Conservation (phyloP, 106 monocot species). For the Narthecium ossifragum region DNA sequence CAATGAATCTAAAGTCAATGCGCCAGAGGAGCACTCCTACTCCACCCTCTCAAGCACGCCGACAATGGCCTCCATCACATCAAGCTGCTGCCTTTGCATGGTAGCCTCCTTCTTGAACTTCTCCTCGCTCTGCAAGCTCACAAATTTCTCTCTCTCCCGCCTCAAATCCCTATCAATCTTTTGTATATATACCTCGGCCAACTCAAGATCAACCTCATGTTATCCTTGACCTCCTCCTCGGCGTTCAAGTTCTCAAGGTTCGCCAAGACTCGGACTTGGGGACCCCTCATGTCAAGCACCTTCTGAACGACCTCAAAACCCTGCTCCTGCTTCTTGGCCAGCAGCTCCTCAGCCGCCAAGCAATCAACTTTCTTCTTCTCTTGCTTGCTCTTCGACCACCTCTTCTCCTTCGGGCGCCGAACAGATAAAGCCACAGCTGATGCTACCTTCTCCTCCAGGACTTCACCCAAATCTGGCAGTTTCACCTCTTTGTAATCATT, state of each 20-base stretch:
- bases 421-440: neutral
- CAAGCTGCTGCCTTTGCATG: slow-evolving; percentile 63
- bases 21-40: slow-evolving; percentile 44
- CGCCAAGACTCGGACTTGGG: slow-evolving; percentile 67
- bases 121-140: slow-evolving; percentile 63
- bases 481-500: slow-evolving; percentile 82
- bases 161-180: slow-evolving; percentile 68
- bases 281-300: slow-evolving; percentile 94
- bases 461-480: slow-evolving; percentile 44
- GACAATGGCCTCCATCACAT: slow-evolving; percentile 64
- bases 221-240: slow-evolving; percentile 66
- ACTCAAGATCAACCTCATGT: slow-evolving; percentile 78
- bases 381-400: slow-evolving; percentile 74
- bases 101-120: slow-evolving; percentile 48
- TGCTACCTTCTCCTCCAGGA: slow-evolving; percentile 18
- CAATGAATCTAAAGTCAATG: slow-evolving; percentile 59
- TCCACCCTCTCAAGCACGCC: slow-evolving; percentile 33
- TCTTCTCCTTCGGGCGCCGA: slow-evolving; percentile 40
- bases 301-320: slow-evolving; percentile 66
- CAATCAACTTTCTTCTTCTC: slow-evolving; percentile 51
- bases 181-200: slow-evolving; percentile 73
- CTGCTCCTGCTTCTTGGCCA: slow-evolving; percentile 73
- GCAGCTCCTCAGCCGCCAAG: slow-evolving; percentile 73
- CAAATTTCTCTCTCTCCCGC: slow-evolving; percentile 79
- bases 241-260: slow-evolving; percentile 85